Conservation (phyloP, 768 basidiomycete species). For the Filobasidium floriforme region DNA sequence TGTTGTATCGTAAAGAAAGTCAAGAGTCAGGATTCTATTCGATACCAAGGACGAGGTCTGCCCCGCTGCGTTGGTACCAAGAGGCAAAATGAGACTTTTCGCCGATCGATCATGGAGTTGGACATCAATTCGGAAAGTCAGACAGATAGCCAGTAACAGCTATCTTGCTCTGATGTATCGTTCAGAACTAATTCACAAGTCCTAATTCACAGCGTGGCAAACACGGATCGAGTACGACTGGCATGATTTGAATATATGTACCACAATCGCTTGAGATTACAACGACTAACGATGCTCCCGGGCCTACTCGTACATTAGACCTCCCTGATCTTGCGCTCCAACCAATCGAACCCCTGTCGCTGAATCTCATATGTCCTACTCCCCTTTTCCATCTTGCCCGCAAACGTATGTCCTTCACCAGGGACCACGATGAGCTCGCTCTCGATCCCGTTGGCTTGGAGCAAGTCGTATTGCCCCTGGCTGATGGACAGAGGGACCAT, state of each 20-base stretch:
- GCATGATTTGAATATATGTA: too few species aligned
- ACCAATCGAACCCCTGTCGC: constrained; percentile 4
- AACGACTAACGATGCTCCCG: neutral
- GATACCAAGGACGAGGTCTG: too few species aligned
- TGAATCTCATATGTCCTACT: neutral
- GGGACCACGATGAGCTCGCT: neutral
- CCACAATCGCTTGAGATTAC: neutral
- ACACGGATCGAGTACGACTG: too few species aligned
- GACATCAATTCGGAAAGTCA: too few species aligned
- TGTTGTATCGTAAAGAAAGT: too few species aligned
- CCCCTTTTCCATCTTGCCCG: constrained; percentile 8
- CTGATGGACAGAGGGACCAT: neutral
- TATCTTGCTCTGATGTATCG: too few species aligned
- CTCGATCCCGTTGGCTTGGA: neutral
- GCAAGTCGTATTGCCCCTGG: neutral
- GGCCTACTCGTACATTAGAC: neutral
- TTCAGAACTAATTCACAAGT: too few species aligned
- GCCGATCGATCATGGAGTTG: too few species aligned
- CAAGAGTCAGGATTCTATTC: neutral
- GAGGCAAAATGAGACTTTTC: too few species aligned
- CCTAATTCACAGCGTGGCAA: neutral
- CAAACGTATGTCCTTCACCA: constrained; percentile 1
- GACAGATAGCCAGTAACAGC: too few species aligned
- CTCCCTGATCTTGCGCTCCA: constrained; percentile 4
- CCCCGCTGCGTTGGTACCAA: too few species aligned